These are phyloP conservation scores for Infundibulicybe gibba DNA, from an alignment of 768 basidiomycete genomes.

Conservation along the genomic window DNA sequence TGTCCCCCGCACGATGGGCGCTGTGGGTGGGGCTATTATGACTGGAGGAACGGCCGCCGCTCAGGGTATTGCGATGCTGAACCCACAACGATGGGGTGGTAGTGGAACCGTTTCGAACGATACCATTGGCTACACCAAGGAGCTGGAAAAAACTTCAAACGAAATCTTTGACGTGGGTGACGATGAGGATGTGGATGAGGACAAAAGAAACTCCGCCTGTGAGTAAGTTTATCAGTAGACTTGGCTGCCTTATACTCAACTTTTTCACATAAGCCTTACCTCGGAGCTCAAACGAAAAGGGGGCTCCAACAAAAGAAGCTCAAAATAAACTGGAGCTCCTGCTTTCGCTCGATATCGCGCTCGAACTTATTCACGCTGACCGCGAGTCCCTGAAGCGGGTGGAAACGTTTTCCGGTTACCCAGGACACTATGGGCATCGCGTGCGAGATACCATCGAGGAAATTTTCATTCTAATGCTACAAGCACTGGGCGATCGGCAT, in stretches of 20 bases:
- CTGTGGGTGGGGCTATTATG: slow-evolving; percentile 62
- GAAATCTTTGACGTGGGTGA: slow-evolving; percentile 52
- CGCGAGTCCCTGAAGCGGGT: slow-evolving; percentile 90
- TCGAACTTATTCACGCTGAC: slow-evolving; percentile 91
- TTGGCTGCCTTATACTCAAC: too few species aligned
- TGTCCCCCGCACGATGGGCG: slow-evolving; percentile 78
- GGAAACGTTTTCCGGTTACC: slow-evolving; percentile 87
- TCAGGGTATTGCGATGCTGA: slow-evolving; percentile 85
- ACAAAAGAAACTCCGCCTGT: slow-evolving; percentile 1
- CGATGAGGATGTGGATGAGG: slow-evolving; percentile 21
- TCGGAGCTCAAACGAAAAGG: too few species aligned
- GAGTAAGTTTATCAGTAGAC: too few species aligned
- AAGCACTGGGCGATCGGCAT: slow-evolving; percentile 75
- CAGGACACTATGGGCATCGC: slow-evolving; percentile 80
- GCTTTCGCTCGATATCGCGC: slow-evolving; percentile 86
- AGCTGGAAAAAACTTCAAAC: slow-evolving; percentile 34
- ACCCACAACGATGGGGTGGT: slow-evolving; percentile 85
- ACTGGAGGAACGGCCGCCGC: slow-evolving; percentile 76
- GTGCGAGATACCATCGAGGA: slow-evolving; percentile 95
- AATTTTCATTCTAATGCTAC: slow-evolving; percentile 81
- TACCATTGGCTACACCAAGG: slow-evolving; percentile 27
- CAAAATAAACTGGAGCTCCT: slow-evolving; percentile 69
- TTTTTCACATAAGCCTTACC: too few species aligned
- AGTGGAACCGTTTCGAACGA: slow-evolving; percentile 11
- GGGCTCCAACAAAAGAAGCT: not conserved